These are phyloP conservation scores for Geotrichum carabidarum DNA, from an alignment of 1,139 yeast genomes.

Conservation along the genomic window DNA sequence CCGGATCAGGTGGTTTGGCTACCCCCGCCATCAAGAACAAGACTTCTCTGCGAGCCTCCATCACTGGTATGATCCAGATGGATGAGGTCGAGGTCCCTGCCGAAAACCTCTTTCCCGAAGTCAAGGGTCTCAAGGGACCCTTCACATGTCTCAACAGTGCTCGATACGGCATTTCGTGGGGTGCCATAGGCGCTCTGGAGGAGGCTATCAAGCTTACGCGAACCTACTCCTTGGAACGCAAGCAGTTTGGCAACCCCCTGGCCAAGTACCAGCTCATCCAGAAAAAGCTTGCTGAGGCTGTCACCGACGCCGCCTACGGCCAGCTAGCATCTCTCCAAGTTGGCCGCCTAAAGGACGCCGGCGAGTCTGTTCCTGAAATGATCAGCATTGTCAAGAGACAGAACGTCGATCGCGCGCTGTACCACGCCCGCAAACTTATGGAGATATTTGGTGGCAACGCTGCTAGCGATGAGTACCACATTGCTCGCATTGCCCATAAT, in stretches of 20 bases:
- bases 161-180: constrained; percentile 45
- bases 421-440: constrained; percentile 39
- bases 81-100: constrained; percentile 44
- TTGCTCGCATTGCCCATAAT: constrained; percentile 43
- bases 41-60: constrained; percentile 41
- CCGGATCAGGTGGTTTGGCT: constrained; percentile 35
- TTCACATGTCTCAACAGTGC: constrained; percentile 45
- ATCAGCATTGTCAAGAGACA: constrained; percentile 43
- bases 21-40: constrained; percentile 43
- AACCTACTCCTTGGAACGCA: constrained; percentile 40
- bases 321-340: constrained; percentile 42
- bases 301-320: constrained; percentile 42
- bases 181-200: constrained; percentile 44
- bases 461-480: constrained; percentile 43
- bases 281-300: constrained; percentile 43
- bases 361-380: constrained; percentile 41
- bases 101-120: constrained; percentile 41
- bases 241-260: constrained; percentile 41
- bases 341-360: constrained; percentile 42
- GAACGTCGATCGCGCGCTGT: constrained; percentile 43
- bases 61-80: constrained; percentile 45
- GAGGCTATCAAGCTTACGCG: constrained; percentile 40
- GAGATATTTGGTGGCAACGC: constrained; percentile 46
- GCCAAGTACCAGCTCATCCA: constrained; percentile 43
- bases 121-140: constrained; percentile 44